Evolutionary conservation across 371 early-diverging fungal genomes (phyloP).

Genomic region (Funneliformis caledonium): DNA sequence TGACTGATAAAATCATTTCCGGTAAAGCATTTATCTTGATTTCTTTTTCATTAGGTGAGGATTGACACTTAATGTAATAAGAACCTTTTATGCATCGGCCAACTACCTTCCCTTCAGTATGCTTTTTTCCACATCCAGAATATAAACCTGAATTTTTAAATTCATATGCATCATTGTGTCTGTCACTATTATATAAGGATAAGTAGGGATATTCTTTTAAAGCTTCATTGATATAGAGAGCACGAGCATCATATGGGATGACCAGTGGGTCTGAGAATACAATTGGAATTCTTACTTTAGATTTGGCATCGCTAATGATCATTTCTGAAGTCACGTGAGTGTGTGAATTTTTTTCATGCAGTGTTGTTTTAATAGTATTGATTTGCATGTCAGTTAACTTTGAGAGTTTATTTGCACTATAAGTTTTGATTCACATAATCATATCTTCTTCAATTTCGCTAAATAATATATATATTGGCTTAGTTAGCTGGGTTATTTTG

Average conservation of each 20-base stretch:
- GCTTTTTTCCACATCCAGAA: too few species aligned
- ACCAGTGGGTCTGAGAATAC: too few species aligned
- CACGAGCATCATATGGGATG: constrained; percentile 3
- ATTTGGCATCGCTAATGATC: too few species aligned
- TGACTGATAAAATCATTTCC: too few species aligned
- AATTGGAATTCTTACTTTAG: too few species aligned
- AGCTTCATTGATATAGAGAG: constrained; percentile 2
- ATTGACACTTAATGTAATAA: neutral
- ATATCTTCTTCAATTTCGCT: constrained; percentile 32
- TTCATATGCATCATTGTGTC: too few species aligned
- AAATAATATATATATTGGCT: constrained; percentile 35
- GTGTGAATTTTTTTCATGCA: constrained; percentile 9
- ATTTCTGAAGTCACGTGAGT: constrained; percentile 15
- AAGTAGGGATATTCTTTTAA: constrained; percentile 12
- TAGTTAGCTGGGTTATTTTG: too few species aligned
- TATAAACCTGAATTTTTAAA: too few species aligned
- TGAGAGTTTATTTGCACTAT: constrained; percentile 35
- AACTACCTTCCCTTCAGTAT: neutral
- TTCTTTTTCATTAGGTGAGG: neutral
- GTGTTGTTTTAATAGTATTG: constrained; percentile 2
- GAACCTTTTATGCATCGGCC: neutral
- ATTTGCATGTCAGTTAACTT: constrained; percentile 30
- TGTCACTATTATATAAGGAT: neutral
- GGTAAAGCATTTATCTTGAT: too few species aligned
- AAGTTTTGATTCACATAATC: constrained; percentile 35